Evolutionary conservation across 805 yeast species (phyloP).

Genomic region (Kurtzmaniella fragi): DNA sequence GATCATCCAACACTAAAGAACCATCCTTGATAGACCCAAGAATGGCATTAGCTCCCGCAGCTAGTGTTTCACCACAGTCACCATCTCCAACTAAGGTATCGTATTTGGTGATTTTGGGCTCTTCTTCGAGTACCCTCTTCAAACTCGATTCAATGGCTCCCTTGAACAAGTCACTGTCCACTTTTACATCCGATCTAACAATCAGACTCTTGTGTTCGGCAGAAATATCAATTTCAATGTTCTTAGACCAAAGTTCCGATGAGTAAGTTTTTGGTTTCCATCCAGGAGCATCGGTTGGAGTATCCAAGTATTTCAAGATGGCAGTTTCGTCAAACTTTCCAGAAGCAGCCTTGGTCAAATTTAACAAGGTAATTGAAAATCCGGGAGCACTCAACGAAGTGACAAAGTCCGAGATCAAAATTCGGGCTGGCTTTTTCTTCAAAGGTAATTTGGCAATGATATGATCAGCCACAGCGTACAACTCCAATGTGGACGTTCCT

Average conservation of each 20-base stretch:
- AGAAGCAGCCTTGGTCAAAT: conserved; percentile 47
- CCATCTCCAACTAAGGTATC: conserved; percentile 95
- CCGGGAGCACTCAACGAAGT: conserved; percentile 93
- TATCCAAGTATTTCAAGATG: conserved; percentile 55
- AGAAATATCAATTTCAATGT: conserved; percentile 21
- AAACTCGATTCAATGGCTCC: conserved; percentile 44
- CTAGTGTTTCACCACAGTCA: conserved; percentile 92
- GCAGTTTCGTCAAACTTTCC: conserved; percentile 15
- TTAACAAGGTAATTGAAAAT: conserved; percentile 77
- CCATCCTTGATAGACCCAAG: conserved; percentile 44
- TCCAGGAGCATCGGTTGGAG: conserved; percentile 74
- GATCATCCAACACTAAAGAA: conserved; percentile 32
- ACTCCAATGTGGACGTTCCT: conserved; percentile 78
- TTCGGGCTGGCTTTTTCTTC: conserved; percentile 60
- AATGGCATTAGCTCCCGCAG: conserved; percentile 75
- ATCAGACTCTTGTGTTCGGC: conserved; percentile 24
- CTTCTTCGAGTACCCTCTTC: conserved; percentile 33
- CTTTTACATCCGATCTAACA: conserved; percentile 23
- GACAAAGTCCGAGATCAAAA: conserved; percentile 73
- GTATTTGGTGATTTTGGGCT: conserved; percentile 77
- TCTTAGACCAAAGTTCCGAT: conserved; percentile 23
- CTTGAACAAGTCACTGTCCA: conserved; percentile 43
- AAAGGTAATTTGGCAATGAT: conserved; percentile 49
- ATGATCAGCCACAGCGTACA: conserved; percentile 65
- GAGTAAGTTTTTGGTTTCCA: conserved; percentile 54